Evolutionary conservation across 768 basidiomycete genomes (phyloP), one percentile per base, ranked within the genome.

Genomic region (Rhizopogon sp.): DNA sequence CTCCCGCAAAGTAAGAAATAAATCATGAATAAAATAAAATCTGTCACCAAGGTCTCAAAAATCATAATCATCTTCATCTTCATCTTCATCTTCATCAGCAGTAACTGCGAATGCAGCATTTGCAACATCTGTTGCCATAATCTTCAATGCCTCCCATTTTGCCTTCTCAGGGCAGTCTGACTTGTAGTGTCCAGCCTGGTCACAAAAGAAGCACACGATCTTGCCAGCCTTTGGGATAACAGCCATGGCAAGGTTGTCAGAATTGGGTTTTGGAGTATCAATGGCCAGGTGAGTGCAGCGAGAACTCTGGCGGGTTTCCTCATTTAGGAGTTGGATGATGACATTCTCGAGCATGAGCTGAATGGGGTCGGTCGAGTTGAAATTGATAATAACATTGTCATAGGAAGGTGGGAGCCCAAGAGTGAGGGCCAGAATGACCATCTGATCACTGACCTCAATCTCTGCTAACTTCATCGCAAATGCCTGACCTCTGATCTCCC

Each of bases 401-500:
- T 45, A 58, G 53, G 43, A 66, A 44, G 37, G 10, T 60, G 63
- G 20, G 64, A 56, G 20, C 59, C 65, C 42, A 60, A 59, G 41
- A 11, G 64, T 70, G 50, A 69, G 63, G 5, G 60, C 60, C 14
- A 72, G 55, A 54, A 70, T 67, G 25, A 59, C 53, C 50, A 70
- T 67, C 20, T 67, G 58, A 20, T 68, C 66, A 16, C 39, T 35
- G 31, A 68, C 57, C 5, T 41, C 43, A 22, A 64, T 51, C 14
- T 58, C 62, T 22, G 60, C 57, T 4, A 56, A 53, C 39, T 56
- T 47, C 40, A 69, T 54, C 6, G 50, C 17, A 54, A 58, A 60
- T 37, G 59, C 62, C 17, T 47, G 53, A 20, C 46, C 35, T 22
- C 52, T 49, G 33, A 67, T 64, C 9, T 64, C 51, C 14, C 58